Conservation (phyloP, 306 rosid genomes). For the Castanea crenata region DNA sequence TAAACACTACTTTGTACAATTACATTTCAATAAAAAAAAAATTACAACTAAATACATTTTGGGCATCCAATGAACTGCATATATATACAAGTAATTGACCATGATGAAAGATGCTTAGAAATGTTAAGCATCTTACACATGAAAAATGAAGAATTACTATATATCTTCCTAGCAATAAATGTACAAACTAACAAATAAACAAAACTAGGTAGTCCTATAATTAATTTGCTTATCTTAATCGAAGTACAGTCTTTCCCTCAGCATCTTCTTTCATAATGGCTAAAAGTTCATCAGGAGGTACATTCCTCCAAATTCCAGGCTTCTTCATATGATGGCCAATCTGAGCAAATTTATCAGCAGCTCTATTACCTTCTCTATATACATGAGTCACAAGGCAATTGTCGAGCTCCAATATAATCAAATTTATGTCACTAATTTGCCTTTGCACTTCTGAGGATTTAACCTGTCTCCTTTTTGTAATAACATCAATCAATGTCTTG, state of each 20-base stretch:
- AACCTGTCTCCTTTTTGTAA: constrained; percentile 37
- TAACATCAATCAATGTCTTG: constrained; percentile 53
- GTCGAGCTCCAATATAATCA: constrained; percentile 36
- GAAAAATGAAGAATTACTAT: neutral
- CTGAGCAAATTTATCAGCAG: constrained; percentile 67
- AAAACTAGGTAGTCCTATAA: neutral
- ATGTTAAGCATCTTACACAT: neutral
- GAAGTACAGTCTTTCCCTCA: constrained; percentile 58
- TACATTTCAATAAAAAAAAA: neutral
- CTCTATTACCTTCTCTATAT: constrained; percentile 70
- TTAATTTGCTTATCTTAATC: constrained; percentile 28
- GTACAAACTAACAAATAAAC: neutral
- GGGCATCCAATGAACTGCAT: neutral
- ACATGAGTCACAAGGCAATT: constrained; percentile 47
- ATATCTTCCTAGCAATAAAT: neutral
- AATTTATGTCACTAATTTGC: constrained; percentile 44
- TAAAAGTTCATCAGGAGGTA: constrained; percentile 54
- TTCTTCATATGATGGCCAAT: constrained; percentile 51
- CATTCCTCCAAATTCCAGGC: constrained; percentile 47
- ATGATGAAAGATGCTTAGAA: neutral
- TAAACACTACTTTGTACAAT: neutral
- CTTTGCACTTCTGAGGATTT: constrained; percentile 47
- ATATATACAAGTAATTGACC: neutral
- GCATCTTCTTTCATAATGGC: constrained; percentile 58
- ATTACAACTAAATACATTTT: neutral